Conservation (phyloP, 257 asterid genomes). For the Solanum tacnaense region DNA sequence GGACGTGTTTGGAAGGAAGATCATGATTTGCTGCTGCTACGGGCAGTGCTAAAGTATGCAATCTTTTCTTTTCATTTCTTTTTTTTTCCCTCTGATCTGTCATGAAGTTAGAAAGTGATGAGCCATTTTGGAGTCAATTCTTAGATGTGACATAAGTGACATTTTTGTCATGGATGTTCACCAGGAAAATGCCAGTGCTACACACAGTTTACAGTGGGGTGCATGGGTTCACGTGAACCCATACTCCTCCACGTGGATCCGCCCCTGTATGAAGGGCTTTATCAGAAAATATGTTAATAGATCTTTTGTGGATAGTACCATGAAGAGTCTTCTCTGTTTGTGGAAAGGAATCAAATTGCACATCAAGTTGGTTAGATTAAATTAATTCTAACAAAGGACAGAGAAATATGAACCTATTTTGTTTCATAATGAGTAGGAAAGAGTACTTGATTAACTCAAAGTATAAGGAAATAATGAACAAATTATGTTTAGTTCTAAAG, state of each 20-base stretch:
- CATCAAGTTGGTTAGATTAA: neutral
- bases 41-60: slow-evolving; percentile 71
- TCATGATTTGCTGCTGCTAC: slow-evolving; percentile 69
- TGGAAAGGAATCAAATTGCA: neutral
- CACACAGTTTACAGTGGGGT: neutral
- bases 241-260: neutral
- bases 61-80: neutral
- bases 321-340: neutral
- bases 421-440: neutral
- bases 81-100: neutral
- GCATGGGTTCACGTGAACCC: neutral
- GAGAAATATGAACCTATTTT: neutral
- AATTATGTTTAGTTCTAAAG: neutral
- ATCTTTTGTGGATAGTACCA: neutral
- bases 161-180: neutral
- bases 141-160: neutral
- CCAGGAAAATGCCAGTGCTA: neutral
- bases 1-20: slow-evolving; percentile 87
- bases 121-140: neutral
- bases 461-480: neutral
- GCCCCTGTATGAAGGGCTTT: neutral
- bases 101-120: neutral
- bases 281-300: neutral
- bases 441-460: neutral
- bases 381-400: neutral